Conservation (phyloP, 805 yeast species). For the Wickerhamomyces chambardii region DNA sequence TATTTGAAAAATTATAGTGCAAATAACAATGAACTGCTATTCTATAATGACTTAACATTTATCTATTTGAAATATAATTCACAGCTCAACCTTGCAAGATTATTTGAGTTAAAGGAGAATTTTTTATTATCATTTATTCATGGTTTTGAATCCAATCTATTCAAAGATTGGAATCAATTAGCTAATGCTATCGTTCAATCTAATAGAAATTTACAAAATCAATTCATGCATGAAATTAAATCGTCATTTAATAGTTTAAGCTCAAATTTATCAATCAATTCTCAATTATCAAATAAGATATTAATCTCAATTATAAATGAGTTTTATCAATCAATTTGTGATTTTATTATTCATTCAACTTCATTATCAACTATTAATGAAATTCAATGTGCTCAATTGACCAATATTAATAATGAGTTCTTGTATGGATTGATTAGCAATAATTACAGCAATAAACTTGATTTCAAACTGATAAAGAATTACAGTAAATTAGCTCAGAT, state of each 20-base stretch:
- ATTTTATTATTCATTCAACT: slow-evolving; percentile 6
- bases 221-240: slow-evolving; percentile 6
- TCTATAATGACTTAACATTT: slow-evolving; percentile 12
- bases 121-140: slow-evolving; percentile 6
- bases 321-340: slow-evolving; percentile 10
- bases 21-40: slow-evolving; percentile 4
- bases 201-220: slow-evolving; percentile 4
- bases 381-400: slow-evolving; percentile 13
- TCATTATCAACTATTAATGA: slow-evolving; percentile 9
- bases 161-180: slow-evolving; percentile 2
- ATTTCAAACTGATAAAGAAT: slow-evolving; percentile 5
- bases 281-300: slow-evolving; percentile 2
- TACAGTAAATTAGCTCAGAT: slow-evolving; percentile 13
- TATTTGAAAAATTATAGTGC: slow-evolving; percentile 1
- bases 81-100: slow-evolving; percentile 4
- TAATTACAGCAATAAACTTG: not conserved
- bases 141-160: slow-evolving; percentile 5
- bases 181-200: slow-evolving; percentile 11
- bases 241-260: slow-evolving; percentile 2
- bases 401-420: slow-evolving; percentile 7
- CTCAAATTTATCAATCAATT: not conserved
- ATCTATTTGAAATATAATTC: not conserved
- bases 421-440: slow-evolving; percentile 4
- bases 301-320: slow-evolving; percentile 9
- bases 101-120: slow-evolving; percentile 34